Conservation (phyloP, 1,284 basidiomycete genomes). For the Meripilus lineatus region DNA sequence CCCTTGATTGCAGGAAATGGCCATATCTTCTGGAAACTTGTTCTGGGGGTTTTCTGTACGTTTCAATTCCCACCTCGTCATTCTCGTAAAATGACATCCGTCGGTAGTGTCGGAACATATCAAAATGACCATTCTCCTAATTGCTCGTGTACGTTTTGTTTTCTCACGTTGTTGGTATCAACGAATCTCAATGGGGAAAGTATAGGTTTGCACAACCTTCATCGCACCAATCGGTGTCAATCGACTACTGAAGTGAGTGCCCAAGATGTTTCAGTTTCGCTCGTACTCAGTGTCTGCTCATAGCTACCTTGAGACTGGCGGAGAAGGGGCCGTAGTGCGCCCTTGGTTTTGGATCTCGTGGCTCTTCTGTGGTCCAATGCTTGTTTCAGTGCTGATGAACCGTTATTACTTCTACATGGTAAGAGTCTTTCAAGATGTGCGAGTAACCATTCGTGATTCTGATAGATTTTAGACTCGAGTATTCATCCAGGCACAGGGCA, state of each 20-base stretch:
- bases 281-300: neutral
- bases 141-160: constrained; percentile 4
- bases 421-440: constrained; percentile 14
- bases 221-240: constrained; percentile 43
- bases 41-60: constrained; percentile 19
- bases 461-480: constrained; percentile 18
- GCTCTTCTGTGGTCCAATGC: constrained; percentile 54
- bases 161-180: constrained; percentile 17
- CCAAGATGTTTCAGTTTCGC: neutral
- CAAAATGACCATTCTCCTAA: constrained; percentile 14
- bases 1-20: constrained; percentile 15
- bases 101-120: constrained; percentile 18
- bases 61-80: neutral
- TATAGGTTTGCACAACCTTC: constrained; percentile 17
- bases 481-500: constrained; percentile 38
- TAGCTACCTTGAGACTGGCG: constrained; percentile 41
- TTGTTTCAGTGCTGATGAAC: constrained; percentile 33
- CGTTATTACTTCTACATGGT: constrained; percentile 45
- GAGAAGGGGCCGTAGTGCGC: constrained; percentile 31
- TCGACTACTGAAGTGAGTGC: constrained; percentile 29
- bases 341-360: constrained; percentile 62
- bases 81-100: neutral
- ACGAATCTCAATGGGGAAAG: neutral
- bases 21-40: constrained; percentile 18
- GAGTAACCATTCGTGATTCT: neutral